A percentile compares a stretch with the other conserved stretches of the same genome.
These are phyloP conservation scores for Penicillium macrosclerotiorum DNA, from an alignment of 495 filamentous ascomycete genomes.

Conservation along the genomic window DNA sequence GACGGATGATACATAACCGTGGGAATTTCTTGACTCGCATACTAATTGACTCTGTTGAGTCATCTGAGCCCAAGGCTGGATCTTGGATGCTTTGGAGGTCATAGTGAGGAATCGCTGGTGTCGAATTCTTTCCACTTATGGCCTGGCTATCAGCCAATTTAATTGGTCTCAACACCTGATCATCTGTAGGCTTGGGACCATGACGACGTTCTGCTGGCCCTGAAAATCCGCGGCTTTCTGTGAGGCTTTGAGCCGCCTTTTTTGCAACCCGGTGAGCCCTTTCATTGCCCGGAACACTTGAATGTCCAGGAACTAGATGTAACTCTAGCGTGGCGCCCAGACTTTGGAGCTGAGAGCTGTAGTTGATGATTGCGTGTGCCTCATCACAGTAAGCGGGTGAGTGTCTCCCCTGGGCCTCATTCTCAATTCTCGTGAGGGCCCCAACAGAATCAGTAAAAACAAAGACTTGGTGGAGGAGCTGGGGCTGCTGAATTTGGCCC, in stretches of 20 bases:
- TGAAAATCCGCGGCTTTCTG: neutral
- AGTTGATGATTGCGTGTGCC: neutral
- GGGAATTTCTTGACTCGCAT: too few species aligned
- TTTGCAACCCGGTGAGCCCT: neutral
- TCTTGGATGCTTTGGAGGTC: too few species aligned
- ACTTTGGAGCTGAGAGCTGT: neutral
- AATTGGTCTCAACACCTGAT: too few species aligned
- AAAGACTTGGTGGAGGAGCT: neutral
- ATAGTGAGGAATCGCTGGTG: too few species aligned
- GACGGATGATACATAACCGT: too few species aligned
- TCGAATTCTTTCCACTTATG: too few species aligned
- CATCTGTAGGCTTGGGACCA: too few species aligned
- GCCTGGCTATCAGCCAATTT: too few species aligned
- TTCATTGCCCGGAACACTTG: neutral
- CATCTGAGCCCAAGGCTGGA: too few species aligned
- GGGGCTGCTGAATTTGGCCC: neutral
- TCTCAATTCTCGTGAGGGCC: neutral
- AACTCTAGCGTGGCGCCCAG: neutral
- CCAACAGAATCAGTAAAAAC: conserved; percentile 1
- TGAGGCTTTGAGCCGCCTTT: neutral
- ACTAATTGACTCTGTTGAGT: too few species aligned
- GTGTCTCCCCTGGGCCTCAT: neutral
- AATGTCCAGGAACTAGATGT: neutral
- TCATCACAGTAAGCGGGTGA: neutral
- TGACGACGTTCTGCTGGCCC: neutral